phyloP scores from a whole-genome alignment of 495 filamentous ascomycete species.

The Lepraria neglecta region DNA sequence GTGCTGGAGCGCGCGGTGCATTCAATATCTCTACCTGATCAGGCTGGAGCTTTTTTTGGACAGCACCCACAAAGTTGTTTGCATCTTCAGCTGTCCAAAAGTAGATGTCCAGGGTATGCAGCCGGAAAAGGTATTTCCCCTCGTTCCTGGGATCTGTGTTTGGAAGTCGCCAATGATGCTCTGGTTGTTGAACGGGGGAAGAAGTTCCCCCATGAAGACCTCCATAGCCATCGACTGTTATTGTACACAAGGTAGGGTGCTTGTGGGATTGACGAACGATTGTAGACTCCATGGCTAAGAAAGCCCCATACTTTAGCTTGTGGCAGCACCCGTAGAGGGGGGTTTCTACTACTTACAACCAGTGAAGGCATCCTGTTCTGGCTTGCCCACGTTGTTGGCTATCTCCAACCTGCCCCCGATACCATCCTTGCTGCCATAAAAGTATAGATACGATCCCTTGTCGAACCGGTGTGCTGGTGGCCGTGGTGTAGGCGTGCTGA shows the following conservation, averaged over 20 bases:
- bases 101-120: slow-evolving; percentile 83
- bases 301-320: slow-evolving; percentile 22
- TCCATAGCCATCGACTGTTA: slow-evolving; percentile 59
- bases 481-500: slow-evolving; percentile 60
- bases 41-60: slow-evolving; percentile 52
- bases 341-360: slow-evolving; percentile 55
- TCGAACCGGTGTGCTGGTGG: slow-evolving; percentile 82
- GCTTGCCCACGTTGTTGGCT: slow-evolving; percentile 77
- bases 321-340: neutral
- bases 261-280: slow-evolving; percentile 51
- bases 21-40: slow-evolving; percentile 55
- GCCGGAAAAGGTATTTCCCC: slow-evolving; percentile 62
- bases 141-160: slow-evolving; percentile 62
- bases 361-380: slow-evolving; percentile 84
- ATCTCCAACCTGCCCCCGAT: slow-evolving; percentile 70
- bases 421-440: slow-evolving; percentile 67
- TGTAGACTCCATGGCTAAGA: slow-evolving; percentile 24
- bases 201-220: slow-evolving; percentile 20
- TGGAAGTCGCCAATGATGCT: slow-evolving; percentile 66
- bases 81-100: slow-evolving; percentile 80
- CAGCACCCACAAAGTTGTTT: slow-evolving; percentile 60
- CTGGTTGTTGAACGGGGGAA: slow-evolving; percentile 37
- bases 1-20: slow-evolving; percentile 41
- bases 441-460: slow-evolving; percentile 80
- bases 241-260: slow-evolving; percentile 68